Base-by-base conservation (phyloP, 2,329 filamentous ascomycete species). In the Aphanocladium album region DNA sequence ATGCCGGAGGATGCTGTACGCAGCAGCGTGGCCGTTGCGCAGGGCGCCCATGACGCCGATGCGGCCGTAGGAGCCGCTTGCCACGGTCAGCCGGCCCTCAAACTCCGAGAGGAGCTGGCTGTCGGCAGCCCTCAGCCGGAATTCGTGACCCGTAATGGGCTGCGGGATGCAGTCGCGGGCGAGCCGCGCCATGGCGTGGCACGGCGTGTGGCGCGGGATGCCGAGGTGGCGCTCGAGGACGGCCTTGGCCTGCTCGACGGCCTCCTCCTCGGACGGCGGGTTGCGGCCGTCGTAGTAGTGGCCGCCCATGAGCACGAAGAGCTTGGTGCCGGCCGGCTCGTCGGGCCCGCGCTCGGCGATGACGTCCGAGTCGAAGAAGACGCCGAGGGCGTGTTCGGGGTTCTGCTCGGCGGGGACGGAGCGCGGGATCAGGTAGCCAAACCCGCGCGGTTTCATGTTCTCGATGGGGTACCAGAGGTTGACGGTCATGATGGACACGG, bases 281-380 rank as follows among this genome's bases (percentile, higher is more conserved):
- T 14, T 69, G 50, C 65, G 69, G 77, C 82, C 86, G 61, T 78
- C 82, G 71, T 91, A 98, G 83, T 90, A 91, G 75, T 97, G 92
- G 1, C 95, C 95, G 62, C 95, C 95, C 60, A 99, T 79, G 86
- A 99, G 96, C 67, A 98, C 90, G 17, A 93, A 96, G 57, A 98
- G 75, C 73, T 96, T 96, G 16, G 91, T 96, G 25, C 90, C 91
- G 39, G 66, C 65, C n/a, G 73, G 73, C 63, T 74, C 73, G 70
- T 89, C 84, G 66, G 83, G 80, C 19, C 81, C 82, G 53, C 74
- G 68, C 25, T 43, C 43, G 47, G 67, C 64, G 59, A 70, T 64
- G 33, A 76, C 82, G 64, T 91, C 86, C 2, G 87, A 90, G 74
- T 96, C 92, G 73, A 98, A 98, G 62, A 98, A 89, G 57, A 98